phyloP scores from a whole-genome alignment of 345 rosid genomes.

The Arabidopsis arenosa region DNA sequence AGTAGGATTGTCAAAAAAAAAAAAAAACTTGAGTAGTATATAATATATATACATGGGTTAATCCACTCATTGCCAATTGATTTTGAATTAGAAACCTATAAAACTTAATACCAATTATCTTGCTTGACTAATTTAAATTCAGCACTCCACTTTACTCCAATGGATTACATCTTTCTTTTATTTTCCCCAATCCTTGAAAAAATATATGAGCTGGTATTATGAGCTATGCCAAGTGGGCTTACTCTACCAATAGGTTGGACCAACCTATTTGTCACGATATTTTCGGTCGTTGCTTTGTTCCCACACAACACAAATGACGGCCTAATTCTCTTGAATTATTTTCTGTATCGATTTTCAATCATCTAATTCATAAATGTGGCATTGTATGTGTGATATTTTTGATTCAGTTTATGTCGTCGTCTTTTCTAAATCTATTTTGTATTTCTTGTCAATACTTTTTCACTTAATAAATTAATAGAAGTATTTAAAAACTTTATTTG shows the following conservation, averaged over 20 bases:
- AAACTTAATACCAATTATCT: no score
- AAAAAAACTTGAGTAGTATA: no score
- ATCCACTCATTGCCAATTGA: no score
- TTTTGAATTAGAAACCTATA: no score
- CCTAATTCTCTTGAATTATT: background rate
- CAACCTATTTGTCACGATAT: conserved; percentile 23
- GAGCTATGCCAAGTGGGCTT: conserved; percentile 17
- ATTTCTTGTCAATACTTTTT: background rate
- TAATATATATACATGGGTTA: no score
- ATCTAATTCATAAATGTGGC: background rate
- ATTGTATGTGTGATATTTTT: background rate
- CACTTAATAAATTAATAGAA: no score
- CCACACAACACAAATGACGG: background rate
- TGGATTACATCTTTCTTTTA: no score
- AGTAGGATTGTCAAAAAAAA: no score
- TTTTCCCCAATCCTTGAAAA: no score
- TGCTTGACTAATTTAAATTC: no score
- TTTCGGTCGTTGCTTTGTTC: background rate
- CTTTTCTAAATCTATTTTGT: background rate
- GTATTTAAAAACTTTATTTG: background rate
- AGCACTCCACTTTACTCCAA: no score
- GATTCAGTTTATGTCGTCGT: background rate
- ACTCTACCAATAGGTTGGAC: background rate
- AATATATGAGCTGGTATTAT: background rate
- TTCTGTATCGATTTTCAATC: background rate